Evolutionary conservation across 2,329 filamentous ascomycete genomes (phyloP).

Genomic region (Periconia sp.): DNA sequence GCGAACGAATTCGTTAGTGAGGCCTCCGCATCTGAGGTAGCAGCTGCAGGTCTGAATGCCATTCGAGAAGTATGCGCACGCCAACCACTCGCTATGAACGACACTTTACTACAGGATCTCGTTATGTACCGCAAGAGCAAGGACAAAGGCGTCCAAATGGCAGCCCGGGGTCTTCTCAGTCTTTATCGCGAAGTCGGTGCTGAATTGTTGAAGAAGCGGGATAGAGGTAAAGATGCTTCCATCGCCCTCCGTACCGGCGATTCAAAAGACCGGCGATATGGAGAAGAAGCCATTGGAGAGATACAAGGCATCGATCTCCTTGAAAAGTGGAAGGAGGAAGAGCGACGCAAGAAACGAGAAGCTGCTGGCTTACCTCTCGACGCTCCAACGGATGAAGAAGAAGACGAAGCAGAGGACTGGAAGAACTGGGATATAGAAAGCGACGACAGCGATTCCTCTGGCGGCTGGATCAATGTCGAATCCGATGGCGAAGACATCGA

Average conservation of each 20-base stretch:
- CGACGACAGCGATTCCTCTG: conserved; percentile 72
- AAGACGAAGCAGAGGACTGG: conserved; percentile 63
- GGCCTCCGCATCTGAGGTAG: conserved; percentile 87
- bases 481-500: conserved; percentile 79
- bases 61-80: conserved; percentile 93
- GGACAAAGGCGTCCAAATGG: conserved; percentile 99
- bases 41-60: conserved; percentile 88
- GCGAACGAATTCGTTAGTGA: conserved; percentile 98
- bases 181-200: conserved; percentile 91
- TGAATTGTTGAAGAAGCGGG: conserved; percentile 85
- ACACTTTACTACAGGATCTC: conserved; percentile 92
- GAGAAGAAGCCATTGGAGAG: conserved; percentile 79
- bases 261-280: conserved; percentile 78
- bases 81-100: conserved; percentile 94
- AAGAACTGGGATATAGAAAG: conserved; percentile 67
- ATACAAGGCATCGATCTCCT: conserved; percentile 94
- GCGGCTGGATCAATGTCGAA: conserved; percentile 91
- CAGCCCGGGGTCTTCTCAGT: conserved; percentile 86
- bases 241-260: conserved; percentile 80
- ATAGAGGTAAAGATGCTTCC: conserved; percentile 88
- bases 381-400: conserved; percentile 64
- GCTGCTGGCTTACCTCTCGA: conserved; percentile 71
- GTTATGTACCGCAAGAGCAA: conserved; percentile 97
- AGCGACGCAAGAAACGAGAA: conserved; percentile 73
- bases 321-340: conserved; percentile 92